phyloP scores from a whole-genome alignment of 495 filamentous ascomycete species.

The Xanthoparmelia taractica region DNA sequence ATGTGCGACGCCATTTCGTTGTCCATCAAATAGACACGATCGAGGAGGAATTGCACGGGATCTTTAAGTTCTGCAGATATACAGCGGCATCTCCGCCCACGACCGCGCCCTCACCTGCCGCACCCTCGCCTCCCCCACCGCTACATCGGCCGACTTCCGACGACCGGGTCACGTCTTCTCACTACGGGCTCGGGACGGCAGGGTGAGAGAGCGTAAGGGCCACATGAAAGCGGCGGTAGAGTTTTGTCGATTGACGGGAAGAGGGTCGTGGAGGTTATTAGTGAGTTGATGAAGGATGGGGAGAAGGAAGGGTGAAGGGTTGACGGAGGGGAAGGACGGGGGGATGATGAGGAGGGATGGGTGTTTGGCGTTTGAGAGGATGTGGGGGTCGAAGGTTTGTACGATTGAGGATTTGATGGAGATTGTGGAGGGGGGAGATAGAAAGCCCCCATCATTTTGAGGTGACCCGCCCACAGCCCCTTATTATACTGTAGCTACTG shows the following conservation, averaged over 20 bases:
- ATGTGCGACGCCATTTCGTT: too few species aligned
- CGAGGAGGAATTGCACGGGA: too few species aligned
- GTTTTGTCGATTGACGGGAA: constrained; percentile 73
- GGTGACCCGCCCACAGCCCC: too few species aligned
- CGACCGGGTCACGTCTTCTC: constrained; percentile 90
- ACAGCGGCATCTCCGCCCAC: constrained; percentile 79
- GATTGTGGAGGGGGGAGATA: constrained; percentile 42
- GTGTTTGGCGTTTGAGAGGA: constrained; percentile 78
- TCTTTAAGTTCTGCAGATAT: too few species aligned
- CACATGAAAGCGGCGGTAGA: constrained; percentile 93
- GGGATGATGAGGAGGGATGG: constrained; percentile 92
- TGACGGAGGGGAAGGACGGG: constrained; percentile 51
- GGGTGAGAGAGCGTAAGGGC: constrained; percentile 67
- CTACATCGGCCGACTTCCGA: constrained; percentile 55
- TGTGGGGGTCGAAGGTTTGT: constrained; percentile 85
- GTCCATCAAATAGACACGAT: too few species aligned
- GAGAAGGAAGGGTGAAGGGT: constrained; percentile 52
- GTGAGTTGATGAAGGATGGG: constrained; percentile 77
- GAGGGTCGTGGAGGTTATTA: constrained; percentile 68
- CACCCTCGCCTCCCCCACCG: constrained; percentile 60
- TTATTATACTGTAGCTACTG: too few species aligned
- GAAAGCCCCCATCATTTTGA: too few species aligned
- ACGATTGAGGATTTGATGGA: constrained; percentile 86
- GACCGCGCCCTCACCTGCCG: constrained; percentile 79
- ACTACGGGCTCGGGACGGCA: constrained; percentile 68